Evolutionary conservation across 2,329 filamentous ascomycete genomes (phyloP), one percentile per base, ranked within the genome.

Genomic region (Arthroderma sp.): DNA sequence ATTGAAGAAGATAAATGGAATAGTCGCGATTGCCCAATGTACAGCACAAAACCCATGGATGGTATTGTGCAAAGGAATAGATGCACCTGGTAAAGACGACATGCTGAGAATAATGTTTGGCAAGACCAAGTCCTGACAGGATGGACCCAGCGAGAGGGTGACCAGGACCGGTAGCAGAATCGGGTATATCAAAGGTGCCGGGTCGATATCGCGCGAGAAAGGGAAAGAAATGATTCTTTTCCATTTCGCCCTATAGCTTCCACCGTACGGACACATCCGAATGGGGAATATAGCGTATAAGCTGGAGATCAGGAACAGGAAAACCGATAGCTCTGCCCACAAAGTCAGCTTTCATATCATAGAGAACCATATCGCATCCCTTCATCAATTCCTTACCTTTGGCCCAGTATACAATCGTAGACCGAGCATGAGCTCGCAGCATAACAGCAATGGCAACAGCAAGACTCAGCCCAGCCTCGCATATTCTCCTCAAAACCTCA

Each of bases 101-200:
- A 95, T 72, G 47, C 81, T 77, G 41, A 95, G 74, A n/a, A 93
- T 72, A 34, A 94, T 75, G 55, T 91, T 94, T 1, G 83, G 80
- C 5, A 94, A 65, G 15, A 94, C 61, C 8, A 79, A 70, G 10
- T 71, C 69, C 3, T 74, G 69, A 38, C 76, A 77, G 40, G 75
- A 72, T 42, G 73, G 70, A 5, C 80, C 77, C 36, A 94, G 71
- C 6, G 88, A 80, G 4, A 91, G 68, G 1, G 87, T 80, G 29
- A 91, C 81, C 38, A 88, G 71, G 10, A 88, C 65, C 1, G 88
- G 85, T 29, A 94, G 71, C 2, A 80, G 64, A 4, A 82, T 74
- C 11, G 89, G 89, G 59, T 95, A 96, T 46, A 95, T 64, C n/a
- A 94, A 71, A 7, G 88, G 85, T 5, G 89, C 89, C 2, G 87